Evolutionary conservation across 2,329 filamentous ascomycete genomes (phyloP).

Genomic region (Colletotrichum sp.): DNA sequence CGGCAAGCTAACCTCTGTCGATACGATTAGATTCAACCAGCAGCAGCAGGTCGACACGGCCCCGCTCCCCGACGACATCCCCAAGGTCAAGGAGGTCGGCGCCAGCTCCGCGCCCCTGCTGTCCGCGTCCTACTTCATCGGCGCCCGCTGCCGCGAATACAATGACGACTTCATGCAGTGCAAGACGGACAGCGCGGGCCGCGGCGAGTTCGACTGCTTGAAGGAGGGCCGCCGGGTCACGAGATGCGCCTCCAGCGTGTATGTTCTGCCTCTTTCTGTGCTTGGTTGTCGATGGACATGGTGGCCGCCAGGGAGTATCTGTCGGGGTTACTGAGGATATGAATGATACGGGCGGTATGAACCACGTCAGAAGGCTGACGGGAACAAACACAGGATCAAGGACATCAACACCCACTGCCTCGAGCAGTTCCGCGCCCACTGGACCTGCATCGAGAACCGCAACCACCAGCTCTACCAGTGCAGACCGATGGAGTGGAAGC

Average conservation of each 20-base stretch:
- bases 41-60: constrained; percentile 93
- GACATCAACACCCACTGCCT: constrained; percentile 97
- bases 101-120: constrained; percentile 90
- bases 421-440: constrained; percentile 89
- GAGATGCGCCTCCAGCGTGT: constrained; percentile 95
- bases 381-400: constrained; percentile 67
- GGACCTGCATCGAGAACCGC: constrained; percentile 94
- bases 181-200: constrained; percentile 92
- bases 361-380: neutral
- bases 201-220: constrained; percentile 92
- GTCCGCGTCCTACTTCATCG: constrained; percentile 95
- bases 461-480: constrained; percentile 99
- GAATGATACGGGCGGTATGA: too few relatives aligned
- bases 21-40: constrained; percentile 82
- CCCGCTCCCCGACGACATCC: constrained; percentile 89
- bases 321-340: neutral
- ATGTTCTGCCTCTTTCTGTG: constrained; percentile 48
- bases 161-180: constrained; percentile 99
- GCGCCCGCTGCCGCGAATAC: constrained; percentile 90
- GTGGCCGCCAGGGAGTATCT: neutral
- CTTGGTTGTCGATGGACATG: neutral
- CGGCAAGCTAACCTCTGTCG: neutral
- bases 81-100: constrained; percentile 91
- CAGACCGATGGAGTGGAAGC: constrained; percentile 81
- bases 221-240: constrained; percentile 97